These are phyloP conservation scores for Aspergillus coremiiformis DNA, from an alignment of 495 filamentous ascomycete species.

Conservation along the genomic window DNA sequence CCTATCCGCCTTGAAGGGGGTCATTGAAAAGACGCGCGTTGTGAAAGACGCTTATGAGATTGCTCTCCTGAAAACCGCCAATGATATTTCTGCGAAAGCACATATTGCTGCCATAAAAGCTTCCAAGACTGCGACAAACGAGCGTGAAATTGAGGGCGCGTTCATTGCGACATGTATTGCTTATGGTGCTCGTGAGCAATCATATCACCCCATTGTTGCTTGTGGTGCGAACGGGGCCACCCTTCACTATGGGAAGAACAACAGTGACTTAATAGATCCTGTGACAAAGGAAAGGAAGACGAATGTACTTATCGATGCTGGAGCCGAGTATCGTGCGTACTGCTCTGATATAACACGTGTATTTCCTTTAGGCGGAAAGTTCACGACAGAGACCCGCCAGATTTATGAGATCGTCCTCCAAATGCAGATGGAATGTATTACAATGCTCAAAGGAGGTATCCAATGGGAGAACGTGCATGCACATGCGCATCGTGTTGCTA, in stretches of 20 bases:
- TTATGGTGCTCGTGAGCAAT: constrained; percentile 65
- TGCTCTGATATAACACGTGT: constrained; percentile 85
- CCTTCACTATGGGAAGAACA: constrained; percentile 79
- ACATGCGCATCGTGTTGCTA: constrained; percentile 72
- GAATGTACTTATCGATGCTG: constrained; percentile 77
- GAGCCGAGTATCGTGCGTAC: constrained; percentile 72
- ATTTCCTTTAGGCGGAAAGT: constrained; percentile 73
- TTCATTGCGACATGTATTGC: constrained; percentile 72
- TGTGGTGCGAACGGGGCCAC: constrained; percentile 70
- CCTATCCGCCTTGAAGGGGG: constrained; percentile 55
- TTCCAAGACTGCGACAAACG: constrained; percentile 60
- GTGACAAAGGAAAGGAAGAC: constrained; percentile 49
- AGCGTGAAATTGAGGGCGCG: constrained; percentile 72
- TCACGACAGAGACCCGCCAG: constrained; percentile 59
- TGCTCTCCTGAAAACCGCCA: constrained; percentile 74
- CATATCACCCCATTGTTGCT: constrained; percentile 81
- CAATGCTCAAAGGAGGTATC: constrained; percentile 63
- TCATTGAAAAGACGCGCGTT: constrained; percentile 71
- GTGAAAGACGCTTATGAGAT: constrained; percentile 82
- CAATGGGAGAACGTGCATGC: constrained; percentile 82
- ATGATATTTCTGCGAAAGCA: constrained; percentile 67
- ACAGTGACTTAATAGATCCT: constrained; percentile 47
- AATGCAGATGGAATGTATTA: constrained; percentile 78
- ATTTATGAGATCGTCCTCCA: constrained; percentile 81
- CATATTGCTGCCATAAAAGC: constrained; percentile 64